Evolutionary conservation across 1,284 basidiomycete genomes (phyloP), one percentile per base, ranked within the genome.

Genomic region (Irpex rosettiformis): DNA sequence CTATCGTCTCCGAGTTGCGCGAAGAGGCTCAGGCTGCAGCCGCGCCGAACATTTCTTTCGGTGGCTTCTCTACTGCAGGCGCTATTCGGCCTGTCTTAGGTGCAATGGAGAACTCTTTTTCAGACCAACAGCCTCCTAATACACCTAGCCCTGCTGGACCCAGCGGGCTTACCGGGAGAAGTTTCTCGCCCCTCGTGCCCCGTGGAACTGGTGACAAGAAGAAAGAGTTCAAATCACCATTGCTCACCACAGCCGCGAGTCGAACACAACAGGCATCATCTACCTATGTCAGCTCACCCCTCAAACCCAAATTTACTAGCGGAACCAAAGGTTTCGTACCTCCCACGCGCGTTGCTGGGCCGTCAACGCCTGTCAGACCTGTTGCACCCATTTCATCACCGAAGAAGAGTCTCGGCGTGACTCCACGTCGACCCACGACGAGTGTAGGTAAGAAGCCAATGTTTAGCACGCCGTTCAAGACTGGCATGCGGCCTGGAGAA

Each of bases 401-500:
- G 13, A 60, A 64, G 59, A 67, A 70, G 56, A 52, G 70, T 1
- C 56, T 76, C 10, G 75, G 75, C 0, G 67, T 75, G 24, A 77
- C 75, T 0, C 73, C 73, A 8, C 69, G 69, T 10, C 61, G 65
- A 21, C 57, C 45, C 22, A 51, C 52, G 48, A 3, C 52, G 58
- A 11, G 54, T 25, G 10, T 55, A 45, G 21, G 37, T 45, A 48
- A 67, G 65, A 65, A 72, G 59, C 56, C 75, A 22, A 77, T 73
- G 54, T 92, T 92, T 64, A 70, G 79, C 1, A 90, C 88, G 0
- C 89, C 89, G 0, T 91, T 91, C 72, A 92, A 90, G 69, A 60
- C 72, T 4, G 82, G 80, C 2, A 75, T 82, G 74, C 74, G 73
- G 47, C 84, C 83, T 21, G 81, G 81, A n/a, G 78, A 84, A 61